Base-by-base conservation (phyloP, 2,329 filamentous ascomycete genomes). In the Cordyceps fumosorosea region DNA sequence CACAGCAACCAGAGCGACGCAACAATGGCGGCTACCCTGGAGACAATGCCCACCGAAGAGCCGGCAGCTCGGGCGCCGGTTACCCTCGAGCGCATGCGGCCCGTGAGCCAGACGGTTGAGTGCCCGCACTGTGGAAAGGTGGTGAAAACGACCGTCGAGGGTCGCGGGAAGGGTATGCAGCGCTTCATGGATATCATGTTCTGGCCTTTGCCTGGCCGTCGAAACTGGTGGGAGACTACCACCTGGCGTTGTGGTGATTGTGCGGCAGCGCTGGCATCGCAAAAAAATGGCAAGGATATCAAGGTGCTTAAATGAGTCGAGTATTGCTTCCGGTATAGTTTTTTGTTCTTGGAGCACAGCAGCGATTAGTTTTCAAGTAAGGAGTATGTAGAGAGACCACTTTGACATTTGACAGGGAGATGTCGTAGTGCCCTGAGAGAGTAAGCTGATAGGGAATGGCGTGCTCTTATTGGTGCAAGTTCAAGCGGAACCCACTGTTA, bases 171-270 rank as follows among this genome's bases (percentile, higher is more conserved):
- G 3, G 52, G 58, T 20, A 69, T 67, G 68, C 65, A 68, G 37
- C 52, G 64, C 64, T 68, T 72, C n/a, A 55, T 71, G 44, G 69
- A 69, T 48, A 58, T 71, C 54, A 68, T 67, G 40, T 65, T 68
- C 3, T 66, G 69, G 22, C 71, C 69, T 50, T 60, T 72, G 8
- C 69, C 70, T 2, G 69, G 69, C 55, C 53, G 55, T 14, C 52
- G 53, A 24, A 44, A 56, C 34, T 62, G 53, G 34, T 68, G 67
- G 22, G 63, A 65, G 16, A 64, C 67, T 10, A 65, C 62, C 2
- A 54, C 67, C 50, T 70, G 66, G 63, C 65, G 55, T 26, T 72
- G 69, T 62, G 60, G 65, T 10, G 47, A 58, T 14, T 72, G 70
- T 63, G 55, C 65, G 26, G 64, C 66, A 14, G 64, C 61, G 20